Conservation (phyloP, 2,329 filamentous ascomycete genomes). For the Xylariales sp. region DNA sequence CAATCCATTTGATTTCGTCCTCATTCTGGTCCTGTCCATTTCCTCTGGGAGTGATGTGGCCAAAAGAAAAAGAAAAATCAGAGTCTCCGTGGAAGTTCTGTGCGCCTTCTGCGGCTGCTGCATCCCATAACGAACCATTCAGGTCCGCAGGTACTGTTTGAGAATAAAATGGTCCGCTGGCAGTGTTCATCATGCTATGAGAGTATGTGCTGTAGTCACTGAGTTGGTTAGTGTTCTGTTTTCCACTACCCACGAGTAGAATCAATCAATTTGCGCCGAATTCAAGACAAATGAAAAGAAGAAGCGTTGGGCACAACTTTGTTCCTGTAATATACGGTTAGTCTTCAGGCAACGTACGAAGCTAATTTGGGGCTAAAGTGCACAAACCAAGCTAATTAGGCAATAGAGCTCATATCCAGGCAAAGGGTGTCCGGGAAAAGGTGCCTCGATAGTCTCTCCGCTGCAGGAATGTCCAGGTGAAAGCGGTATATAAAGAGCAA, state of each 20-base stretch:
- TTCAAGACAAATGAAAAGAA: constrained; percentile 28
- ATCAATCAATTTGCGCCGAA: constrained; percentile 26
- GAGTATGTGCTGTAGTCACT: constrained; percentile 53
- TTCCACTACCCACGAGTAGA: constrained; percentile 41
- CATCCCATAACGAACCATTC: constrained; percentile 50
- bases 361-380: constrained; percentile 18
- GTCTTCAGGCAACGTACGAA: constrained; percentile 21
- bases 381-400: constrained; percentile 36
- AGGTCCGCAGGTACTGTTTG: constrained; percentile 57
- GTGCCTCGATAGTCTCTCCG: no score
- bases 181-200: constrained; percentile 44
- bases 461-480: no score
- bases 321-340: constrained; percentile 41
- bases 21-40: constrained; percentile 39
- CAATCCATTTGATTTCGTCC: constrained; percentile 47
- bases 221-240: constrained; percentile 52
- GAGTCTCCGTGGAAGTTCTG: constrained; percentile 55
- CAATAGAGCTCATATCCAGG: not conserved
- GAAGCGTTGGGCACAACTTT: constrained; percentile 49
- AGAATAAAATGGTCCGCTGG: constrained; percentile 52
- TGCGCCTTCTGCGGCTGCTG: constrained; percentile 53
- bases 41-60: constrained; percentile 50
- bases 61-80: constrained; percentile 50
- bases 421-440: not conserved
- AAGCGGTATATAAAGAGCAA: no score